Base-by-base conservation (phyloP, 352 stramenopile genomes). In the Phytophthora brassicae region DNA sequence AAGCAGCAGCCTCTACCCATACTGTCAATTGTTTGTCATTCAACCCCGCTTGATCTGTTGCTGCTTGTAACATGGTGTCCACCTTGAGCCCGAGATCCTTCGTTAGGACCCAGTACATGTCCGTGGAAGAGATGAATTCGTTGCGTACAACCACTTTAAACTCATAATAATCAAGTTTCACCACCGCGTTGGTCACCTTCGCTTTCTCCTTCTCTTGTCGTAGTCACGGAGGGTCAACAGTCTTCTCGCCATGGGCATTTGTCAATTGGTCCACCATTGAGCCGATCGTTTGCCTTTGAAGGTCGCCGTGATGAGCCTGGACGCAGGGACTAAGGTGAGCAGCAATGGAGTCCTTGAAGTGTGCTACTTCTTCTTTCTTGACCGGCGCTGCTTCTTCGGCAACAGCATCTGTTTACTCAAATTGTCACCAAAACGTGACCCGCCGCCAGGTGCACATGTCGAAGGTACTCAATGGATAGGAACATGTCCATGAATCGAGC, bases 391-490 rank as follows among this genome's bases (percentile, higher is more conserved):
- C 54, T 22, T 61, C 54, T 1, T 14, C 31, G 6, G 41, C 43
- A 22, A 17, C 7, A 57, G 9, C 19, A n/a, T 46, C 14, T 52
- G 24, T 12, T 51, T 51, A 5, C 44, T 13, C 2, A 64, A 11
- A 9, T 36, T 46, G 14, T 4, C 7, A 2, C 4, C 2, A 13
- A 57, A 57, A 1, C 29, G 19, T 12, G 57, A 0, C 47, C 47
- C 3, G 48, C 28, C 5, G 12, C n/a, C 11, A 65, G 7, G 28
- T 65, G 57, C 14, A 31, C 57, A 36, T 65, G 59, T 1, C 54
- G 2, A 3, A 48, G 57, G 22, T 57, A 57, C n/a, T 64, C 46
- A 9, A 57, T 41, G 1, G 28, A 19, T 14, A 58, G 12, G 6
- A 54, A 65, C 3, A 59, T 47, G 23, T 65, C 48, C 17, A 29